Evolutionary conservation across 768 basidiomycete genomes (phyloP), one percentile per base, ranked within the genome.

Genomic region (Phlebiopsis flavidoalba): DNA sequence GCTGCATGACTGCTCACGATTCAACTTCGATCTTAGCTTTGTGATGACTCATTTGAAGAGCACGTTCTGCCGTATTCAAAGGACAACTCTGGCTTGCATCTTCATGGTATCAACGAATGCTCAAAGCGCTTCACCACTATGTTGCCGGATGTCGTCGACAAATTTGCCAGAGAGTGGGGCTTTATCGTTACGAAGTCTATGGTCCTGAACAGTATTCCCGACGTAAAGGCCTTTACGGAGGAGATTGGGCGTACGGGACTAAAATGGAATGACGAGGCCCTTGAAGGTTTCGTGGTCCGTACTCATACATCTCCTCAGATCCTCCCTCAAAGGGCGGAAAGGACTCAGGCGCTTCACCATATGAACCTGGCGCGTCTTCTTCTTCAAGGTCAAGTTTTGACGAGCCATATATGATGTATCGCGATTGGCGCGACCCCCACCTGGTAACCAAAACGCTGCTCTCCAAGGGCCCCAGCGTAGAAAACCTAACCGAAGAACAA

Each of bases 301-400:
- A 88, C 88, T 1, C 80, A 78, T n/a, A n/a, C 62, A 83, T 93
- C 65, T 12, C 40, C 17, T 64, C 76, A 19, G 73, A 73, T 54
- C 79, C 77, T 3, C 80, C 78, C 26, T 70, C 69, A 0, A 73
- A 71, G 54, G 71, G 66, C 31, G 68, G 67, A 50, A 68, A 62
- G 58, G 66, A 50, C 22, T 46, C 71, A 21, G 68, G 64, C n/a
- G 53, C 58, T 17, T 80, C 83, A 0, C 95, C 94, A 0, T 97
- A 98, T 69, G 71, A 79, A 0, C 73, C 86, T 0, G 92, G 89
- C 33, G 85, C 89, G 1, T 88, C 93, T 96, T 98, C 80, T 98
- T 99, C 82, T 98, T 97, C 86, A 99, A 99, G 71, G 82, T 98
- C 76, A 99, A 99, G 72, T 98, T n/a, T 98, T 73, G 95, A 98